A percentile compares a stretch with the other conserved stretches of the same genome.
phyloP scores from a whole-genome alignment of 345 rosid species.

The Crucihimalaya himalaica region DNA sequence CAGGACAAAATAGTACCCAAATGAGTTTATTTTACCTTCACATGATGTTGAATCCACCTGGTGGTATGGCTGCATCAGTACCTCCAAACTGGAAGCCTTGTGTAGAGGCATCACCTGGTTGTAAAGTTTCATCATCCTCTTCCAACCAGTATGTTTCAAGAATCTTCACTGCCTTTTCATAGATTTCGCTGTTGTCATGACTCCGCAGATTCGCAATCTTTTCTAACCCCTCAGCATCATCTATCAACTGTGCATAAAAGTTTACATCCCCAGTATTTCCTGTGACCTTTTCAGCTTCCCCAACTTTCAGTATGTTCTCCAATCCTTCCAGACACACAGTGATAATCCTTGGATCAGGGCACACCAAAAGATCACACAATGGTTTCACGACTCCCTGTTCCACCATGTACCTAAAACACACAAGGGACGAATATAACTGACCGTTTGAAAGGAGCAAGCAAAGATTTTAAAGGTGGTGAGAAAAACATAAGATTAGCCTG shows the following conservation, averaged over 20 bases:
- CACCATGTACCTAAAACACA: slow-evolving; percentile 54
- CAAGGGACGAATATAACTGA: neutral
- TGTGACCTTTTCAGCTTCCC: slow-evolving; percentile 66
- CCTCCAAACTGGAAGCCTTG: slow-evolving; percentile 69
- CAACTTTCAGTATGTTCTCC: slow-evolving; percentile 77
- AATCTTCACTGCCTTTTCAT: slow-evolving; percentile 85
- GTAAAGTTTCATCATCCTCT: slow-evolving; percentile 75
- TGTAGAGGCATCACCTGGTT: slow-evolving; percentile 61
- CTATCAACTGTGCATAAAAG: slow-evolving; percentile 66
- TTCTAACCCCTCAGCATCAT: slow-evolving; percentile 79
- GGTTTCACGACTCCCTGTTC: slow-evolving; percentile 81
- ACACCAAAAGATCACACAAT: slow-evolving; percentile 72
- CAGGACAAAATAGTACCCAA: neutral
- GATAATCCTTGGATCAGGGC: slow-evolving; percentile 83
- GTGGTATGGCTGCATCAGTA: slow-evolving; percentile 57
- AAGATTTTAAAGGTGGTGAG: neutral
- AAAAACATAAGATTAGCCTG: neutral
- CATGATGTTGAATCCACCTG: slow-evolving; percentile 85
- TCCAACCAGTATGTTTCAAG: slow-evolving; percentile 85
- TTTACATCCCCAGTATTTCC: slow-evolving; percentile 63
- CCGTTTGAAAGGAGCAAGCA: neutral
- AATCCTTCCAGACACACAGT: slow-evolving; percentile 82
- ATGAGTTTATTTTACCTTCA: slow-evolving; percentile 44
- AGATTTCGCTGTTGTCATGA: slow-evolving; percentile 82
- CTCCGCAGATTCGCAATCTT: slow-evolving; percentile 84